These are phyloP conservation scores for Aspergillus neoniger DNA, from an alignment of 2,329 filamentous ascomycete species.

Conservation along the genomic window DNA sequence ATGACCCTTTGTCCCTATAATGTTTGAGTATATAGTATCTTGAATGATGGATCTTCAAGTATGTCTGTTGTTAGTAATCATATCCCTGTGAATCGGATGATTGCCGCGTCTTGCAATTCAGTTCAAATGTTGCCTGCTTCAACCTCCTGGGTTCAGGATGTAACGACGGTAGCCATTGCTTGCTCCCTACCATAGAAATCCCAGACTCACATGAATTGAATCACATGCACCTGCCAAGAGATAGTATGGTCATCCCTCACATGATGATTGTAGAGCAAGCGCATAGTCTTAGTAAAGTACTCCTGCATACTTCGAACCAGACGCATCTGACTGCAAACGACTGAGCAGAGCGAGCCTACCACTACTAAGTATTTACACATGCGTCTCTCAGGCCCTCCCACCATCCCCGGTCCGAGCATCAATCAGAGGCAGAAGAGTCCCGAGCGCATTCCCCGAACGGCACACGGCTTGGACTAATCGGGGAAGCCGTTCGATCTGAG, in stretches of 20 bases:
- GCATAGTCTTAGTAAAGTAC: too few relatives aligned
- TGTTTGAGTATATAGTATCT: neutral
- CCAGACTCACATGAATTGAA: neutral
- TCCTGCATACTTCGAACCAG: neutral
- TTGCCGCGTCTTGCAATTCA: too few relatives aligned
- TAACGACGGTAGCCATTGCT: neutral
- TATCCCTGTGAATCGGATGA: neutral
- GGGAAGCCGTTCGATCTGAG: neutral
- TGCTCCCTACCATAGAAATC: neutral
- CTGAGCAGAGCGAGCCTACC: neutral
- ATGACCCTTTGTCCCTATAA: neutral
- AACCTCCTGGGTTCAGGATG: neutral
- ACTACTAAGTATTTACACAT: neutral
- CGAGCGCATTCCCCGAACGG: neutral
- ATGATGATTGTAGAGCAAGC: too few relatives aligned
- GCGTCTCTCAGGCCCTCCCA: neutral
- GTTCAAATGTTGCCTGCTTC: too few relatives aligned
- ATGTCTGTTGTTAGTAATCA: neutral
- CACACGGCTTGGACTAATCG: neutral
- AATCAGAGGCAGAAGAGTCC: neutral
- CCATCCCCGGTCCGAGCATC: neutral
- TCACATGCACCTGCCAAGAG: neutral
- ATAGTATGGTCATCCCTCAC: neutral
- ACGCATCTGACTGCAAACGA: neutral
- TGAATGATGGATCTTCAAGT: neutral